Base-by-base conservation (phyloP, 768 basidiomycete species). In the Podaxis pistillaris region DNA sequence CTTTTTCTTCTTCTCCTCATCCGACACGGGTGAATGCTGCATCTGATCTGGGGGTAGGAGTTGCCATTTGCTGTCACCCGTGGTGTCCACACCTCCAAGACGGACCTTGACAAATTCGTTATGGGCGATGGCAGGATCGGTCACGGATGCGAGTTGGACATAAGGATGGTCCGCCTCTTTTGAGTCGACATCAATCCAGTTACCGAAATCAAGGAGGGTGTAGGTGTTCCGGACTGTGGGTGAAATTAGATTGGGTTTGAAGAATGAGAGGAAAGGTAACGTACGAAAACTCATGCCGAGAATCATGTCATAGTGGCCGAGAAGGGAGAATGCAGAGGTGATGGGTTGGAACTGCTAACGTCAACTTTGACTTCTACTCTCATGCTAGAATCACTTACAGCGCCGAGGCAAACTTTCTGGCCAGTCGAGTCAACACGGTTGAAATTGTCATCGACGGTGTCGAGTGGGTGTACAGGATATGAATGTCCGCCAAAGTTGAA, bases 291-390 rank as follows among this genome's bases (percentile, higher is more conserved):
- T 82, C 89, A 91, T 91, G 65, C 91, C 91, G 54, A 92, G 80
- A 67, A 93, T 90, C 80, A 92, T 86, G 67, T 93, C 91, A 65
- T 90, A 93, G 70, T 88, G 81, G 65, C 90, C 88, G 28, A 90
- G 81, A 46, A 91, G 65, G 76, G 88, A 87, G 75, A 92, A 91
- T 4, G 90, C 89, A 3, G 86, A 84, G 13, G 90, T 90, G 65
- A 92, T 90, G 1, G 91, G 91, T 79, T 93, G 91, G 80, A 91
- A 93, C 84, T 91, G 66, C 40, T 62, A 24, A n/a, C 72, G 44
- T 58, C 30, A 49, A 52, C 70, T 62, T 63, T 41, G 46, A 53
- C 46, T 28, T 28, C 12, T 41, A 46, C 17, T 15, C 22, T 33
- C 6, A 19, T 33, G 24, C 30, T 26, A 50, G 46, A 28, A 57